phyloP scores from a whole-genome alignment of 2,329 filamentous ascomycete genomes.

The Bipolaris bicolor region DNA sequence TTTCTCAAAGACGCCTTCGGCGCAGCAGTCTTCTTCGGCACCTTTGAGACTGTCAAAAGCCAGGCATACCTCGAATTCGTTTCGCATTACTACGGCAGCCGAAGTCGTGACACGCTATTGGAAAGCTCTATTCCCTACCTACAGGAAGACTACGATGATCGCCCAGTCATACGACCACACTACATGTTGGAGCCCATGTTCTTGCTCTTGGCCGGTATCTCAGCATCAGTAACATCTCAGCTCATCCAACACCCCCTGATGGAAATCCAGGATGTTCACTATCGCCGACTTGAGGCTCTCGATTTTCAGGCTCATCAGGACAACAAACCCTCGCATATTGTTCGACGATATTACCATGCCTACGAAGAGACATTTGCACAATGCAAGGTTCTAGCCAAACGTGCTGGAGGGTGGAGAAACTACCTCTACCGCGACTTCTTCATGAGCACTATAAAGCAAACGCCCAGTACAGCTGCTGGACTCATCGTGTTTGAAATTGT shows the following conservation, averaged over 20 bases:
- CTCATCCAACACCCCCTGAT: slow-evolving; percentile 72
- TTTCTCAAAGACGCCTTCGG: slow-evolving; percentile 73
- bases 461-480: slow-evolving; percentile 77
- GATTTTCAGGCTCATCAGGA: slow-evolving; percentile 62
- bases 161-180: slow-evolving; percentile 70
- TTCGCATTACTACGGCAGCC: slow-evolving; percentile 67
- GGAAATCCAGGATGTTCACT: slow-evolving; percentile 74
- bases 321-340: slow-evolving; percentile 39
- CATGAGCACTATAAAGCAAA: slow-evolving; percentile 73
- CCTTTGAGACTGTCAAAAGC: slow-evolving; percentile 77
- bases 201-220: slow-evolving; percentile 70
- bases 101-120: slow-evolving; percentile 38
- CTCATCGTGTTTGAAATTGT: slow-evolving; percentile 81
- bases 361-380: slow-evolving; percentile 71
- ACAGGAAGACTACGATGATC: slow-evolving; percentile 36
- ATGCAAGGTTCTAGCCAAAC: slow-evolving; percentile 64
- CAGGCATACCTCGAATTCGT: slow-evolving; percentile 76
- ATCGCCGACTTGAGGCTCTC: slow-evolving; percentile 73
- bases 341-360: slow-evolving; percentile 71
- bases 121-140: slow-evolving; percentile 28
- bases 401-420: slow-evolving; percentile 62
- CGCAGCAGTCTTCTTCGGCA: slow-evolving; percentile 73
- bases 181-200: slow-evolving; percentile 78
- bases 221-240: slow-evolving; percentile 72
- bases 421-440: slow-evolving; percentile 77